Conservation (phyloP, 2,329 filamentous ascomycete genomes). For the Ophiocordyceps camponoti-floridani region DNA sequence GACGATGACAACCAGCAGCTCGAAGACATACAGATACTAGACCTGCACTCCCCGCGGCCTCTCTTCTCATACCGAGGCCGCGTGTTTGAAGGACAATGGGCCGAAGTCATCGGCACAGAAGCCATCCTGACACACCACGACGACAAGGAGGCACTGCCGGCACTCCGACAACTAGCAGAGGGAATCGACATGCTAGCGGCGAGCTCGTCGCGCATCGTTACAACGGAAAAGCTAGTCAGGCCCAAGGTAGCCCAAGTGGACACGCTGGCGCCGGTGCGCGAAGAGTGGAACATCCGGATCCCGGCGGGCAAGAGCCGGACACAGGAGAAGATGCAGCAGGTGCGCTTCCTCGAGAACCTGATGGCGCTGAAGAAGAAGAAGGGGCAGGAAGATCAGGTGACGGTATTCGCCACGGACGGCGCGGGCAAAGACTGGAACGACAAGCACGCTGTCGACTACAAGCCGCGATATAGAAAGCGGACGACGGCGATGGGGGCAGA, state of each 20-base stretch:
- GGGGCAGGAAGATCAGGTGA: constrained; percentile 48
- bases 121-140: constrained; percentile 46
- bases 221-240: constrained; percentile 36
- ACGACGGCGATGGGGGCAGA: not conserved
- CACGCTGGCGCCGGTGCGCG: constrained; percentile 19
- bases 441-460: constrained; percentile 21
- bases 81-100: constrained; percentile 68
- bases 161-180: constrained; percentile 24
- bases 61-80: constrained; percentile 64
- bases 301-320: constrained; percentile 25
- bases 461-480: constrained; percentile 11
- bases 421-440: constrained; percentile 22
- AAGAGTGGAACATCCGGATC: constrained; percentile 25
- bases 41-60: constrained; percentile 58
- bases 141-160: constrained; percentile 13
- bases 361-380: constrained; percentile 45
- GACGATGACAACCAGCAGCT: not conserved
- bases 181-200: constrained; percentile 51
- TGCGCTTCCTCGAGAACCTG: constrained; percentile 45
- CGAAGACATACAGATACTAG: constrained; percentile 58
- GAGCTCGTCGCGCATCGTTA: constrained; percentile 42
- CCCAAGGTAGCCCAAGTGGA: constrained; percentile 20
- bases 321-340: constrained; percentile 28
- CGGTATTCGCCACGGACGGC: constrained; percentile 32
- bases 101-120: constrained; percentile 68